phyloP scores from a whole-genome alignment of 1,139 yeast species.

The Scheffersomyces titani region DNA sequence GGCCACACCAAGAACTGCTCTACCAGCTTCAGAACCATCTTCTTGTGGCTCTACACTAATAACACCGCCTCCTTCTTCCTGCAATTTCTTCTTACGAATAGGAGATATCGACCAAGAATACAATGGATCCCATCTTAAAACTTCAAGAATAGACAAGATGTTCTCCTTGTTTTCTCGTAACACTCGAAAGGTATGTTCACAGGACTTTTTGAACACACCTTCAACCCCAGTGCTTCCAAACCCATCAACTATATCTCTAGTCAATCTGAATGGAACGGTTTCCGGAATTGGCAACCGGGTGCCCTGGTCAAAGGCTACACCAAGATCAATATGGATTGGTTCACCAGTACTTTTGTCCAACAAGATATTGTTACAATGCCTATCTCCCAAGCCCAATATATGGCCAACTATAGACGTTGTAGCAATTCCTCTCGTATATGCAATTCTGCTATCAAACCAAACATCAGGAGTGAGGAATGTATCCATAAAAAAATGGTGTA shows the following conservation, averaged over 20 bases:
- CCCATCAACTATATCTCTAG: constrained; percentile 90
- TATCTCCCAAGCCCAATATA: constrained; percentile 88
- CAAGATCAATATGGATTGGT: constrained; percentile 93
- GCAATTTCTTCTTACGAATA: constrained; percentile 56
- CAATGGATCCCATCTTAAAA: constrained; percentile 87
- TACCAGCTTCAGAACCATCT: constrained; percentile 74
- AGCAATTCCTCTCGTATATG: constrained; percentile 80
- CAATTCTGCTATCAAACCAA: constrained; percentile 71
- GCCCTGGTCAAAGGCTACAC: constrained; percentile 96
- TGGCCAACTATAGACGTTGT: constrained; percentile 85
- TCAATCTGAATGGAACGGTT: constrained; percentile 87
- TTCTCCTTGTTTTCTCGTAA: constrained; percentile 66
- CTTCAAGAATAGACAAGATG: constrained; percentile 81
- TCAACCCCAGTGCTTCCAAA: constrained; percentile 82
- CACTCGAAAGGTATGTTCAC: constrained; percentile 74
- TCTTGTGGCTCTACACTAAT: constrained; percentile 34
- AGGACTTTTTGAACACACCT: constrained; percentile 71
- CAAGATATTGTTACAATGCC: constrained; percentile 89
- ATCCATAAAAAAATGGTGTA: constrained; percentile 70
- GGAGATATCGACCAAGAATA: constrained; percentile 90
- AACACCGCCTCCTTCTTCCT: constrained; percentile 34
- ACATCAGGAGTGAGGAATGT: constrained; percentile 64
- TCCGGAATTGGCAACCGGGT: constrained; percentile 84
- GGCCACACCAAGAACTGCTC: constrained; percentile 73
- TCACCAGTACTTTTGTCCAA: constrained; percentile 82